Evolutionary conservation across 192 early-diverging fungal genomes (phyloP), one percentile per base, ranked within the genome.

Genomic region (Gaertneriomyces semiglobifer): DNA sequence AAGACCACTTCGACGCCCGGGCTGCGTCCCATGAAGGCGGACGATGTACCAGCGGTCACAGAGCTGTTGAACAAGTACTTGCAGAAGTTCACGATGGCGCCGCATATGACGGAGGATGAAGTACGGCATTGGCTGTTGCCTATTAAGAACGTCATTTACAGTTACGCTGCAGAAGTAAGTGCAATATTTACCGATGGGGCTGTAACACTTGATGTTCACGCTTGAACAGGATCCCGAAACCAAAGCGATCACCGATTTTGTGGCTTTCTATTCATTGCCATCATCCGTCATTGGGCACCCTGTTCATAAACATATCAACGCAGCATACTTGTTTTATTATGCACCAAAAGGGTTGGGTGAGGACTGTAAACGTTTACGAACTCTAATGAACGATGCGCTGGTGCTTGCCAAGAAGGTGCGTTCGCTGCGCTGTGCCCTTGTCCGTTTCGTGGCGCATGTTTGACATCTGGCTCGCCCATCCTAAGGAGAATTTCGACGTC

Each of bases 261-360:
- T 93, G 61, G 93, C 93, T 5, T 99, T 96, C 81, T 99, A 98
- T 79, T 88, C 86, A 67, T 81, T 99, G 46, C 92, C 95, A n/a
- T 95, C 93, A 53, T 85, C 89, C 3, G 91, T 94, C 33, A 90
- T 96, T 58, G 88, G 87, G 70, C 74, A 91, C 73, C 74, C 83
- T 20, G 80, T 73, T 20, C 88, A 95, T 64, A 73, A 43, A 47
- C 65, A 76, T 75, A 79, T 99, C 66, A 86, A 92, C 58, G 95
- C 95, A 0, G 94, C 95, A 10, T 99, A 99, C 63, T 69, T 93
- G 44, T 99, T 92, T 79, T 99, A 98, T 80, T 99, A 99, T 74
- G 78, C 66, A 33, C 79, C 79, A 12, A 77, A 82, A 62, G 78
- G 62, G 12, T 25, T 72, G 52, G 84, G 78, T 14, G 60, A 78